phyloP scores from a whole-genome alignment of 2,329 filamentous ascomycete genomes.

The Colletotrichum falcatum region DNA sequence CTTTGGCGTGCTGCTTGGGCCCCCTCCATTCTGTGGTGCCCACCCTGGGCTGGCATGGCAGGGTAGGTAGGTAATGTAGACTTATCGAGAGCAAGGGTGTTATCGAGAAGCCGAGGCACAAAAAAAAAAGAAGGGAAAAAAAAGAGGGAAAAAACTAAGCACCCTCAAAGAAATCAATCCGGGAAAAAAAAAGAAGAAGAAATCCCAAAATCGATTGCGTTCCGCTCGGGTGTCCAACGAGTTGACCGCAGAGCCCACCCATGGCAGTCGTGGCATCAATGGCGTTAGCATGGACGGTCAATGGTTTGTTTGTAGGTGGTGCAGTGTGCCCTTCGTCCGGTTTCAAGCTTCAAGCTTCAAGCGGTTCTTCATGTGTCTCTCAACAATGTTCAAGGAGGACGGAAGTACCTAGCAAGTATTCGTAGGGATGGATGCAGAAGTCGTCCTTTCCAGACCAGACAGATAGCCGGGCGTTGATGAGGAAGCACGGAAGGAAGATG shows the following conservation, averaged over 20 bases:
- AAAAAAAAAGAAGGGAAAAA: neutral
- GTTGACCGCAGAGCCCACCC: constrained; percentile 7
- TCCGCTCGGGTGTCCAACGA: neutral
- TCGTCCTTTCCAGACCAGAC: too few species aligned
- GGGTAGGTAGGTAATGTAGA: neutral
- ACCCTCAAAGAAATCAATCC: too few species aligned
- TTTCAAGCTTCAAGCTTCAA: constrained; percentile 23
- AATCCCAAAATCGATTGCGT: neutral
- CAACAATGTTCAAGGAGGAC: constrained; percentile 29
- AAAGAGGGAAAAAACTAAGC: too few species aligned
- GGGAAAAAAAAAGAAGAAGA: neutral
- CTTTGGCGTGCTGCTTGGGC: constrained; percentile 16
- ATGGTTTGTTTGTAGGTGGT: constrained; percentile 21
- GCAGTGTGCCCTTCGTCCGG: constrained; percentile 36
- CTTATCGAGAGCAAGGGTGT: constrained; percentile 27
- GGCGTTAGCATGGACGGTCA: constrained; percentile 10
- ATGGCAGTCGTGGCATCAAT: neutral
- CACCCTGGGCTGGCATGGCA: constrained; percentile 10
- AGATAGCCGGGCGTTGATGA: constrained; percentile 1
- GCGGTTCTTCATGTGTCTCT: constrained; percentile 38
- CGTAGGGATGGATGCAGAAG: neutral
- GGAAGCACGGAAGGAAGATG: constrained; percentile 7
- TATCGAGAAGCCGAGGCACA: constrained; percentile 37
- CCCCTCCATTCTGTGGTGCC: constrained; percentile 1
- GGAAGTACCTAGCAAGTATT: constrained; percentile 17